Evolutionary conservation across 805 yeast species (phyloP), one percentile per base, ranked within the genome.

Genomic region (Candida manassasensis): DNA sequence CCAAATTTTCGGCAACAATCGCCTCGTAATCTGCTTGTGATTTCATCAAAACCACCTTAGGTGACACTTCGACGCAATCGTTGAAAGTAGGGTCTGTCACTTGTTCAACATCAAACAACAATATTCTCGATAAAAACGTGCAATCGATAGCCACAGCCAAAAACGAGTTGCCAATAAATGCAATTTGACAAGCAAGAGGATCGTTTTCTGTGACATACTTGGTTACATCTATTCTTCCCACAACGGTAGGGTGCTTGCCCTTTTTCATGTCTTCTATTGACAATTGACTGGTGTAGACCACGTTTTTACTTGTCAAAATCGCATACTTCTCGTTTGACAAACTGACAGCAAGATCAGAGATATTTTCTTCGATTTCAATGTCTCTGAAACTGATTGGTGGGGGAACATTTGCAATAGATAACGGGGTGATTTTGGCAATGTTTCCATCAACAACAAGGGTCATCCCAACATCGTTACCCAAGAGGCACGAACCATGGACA

Each of bases 301-400:
- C 53, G 29, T 44, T 47, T n/a, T 59, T 49, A 38, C 73, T 67
- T 1, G 82, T 70, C 25, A 83, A 56, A 0, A 77, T 70, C 0
- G 85, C 89, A 48, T 75, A 73, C 3, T 53, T 44, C 35, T 71
- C 74, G 54, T 83, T 86, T 8, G 76, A 64, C 34, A 70, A 57
- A 41, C 81, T 75, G 4, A 79, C 74, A 0, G 95, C 83, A 28
- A 76, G 73, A 49, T 83, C 86, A 14, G 69, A 55, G 6, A 87
- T 77, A 38, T 75, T 75, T 1, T 63, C 67, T 1, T 39, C 43
- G 9, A 78, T 61, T 7, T 71, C 75, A 34, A 86, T 57, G 32
- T 79, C 84, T 39, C 94, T 71, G 52, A 72, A 81, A 16, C 85
- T 73, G 53, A 86, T 77, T 28, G 99, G 99, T 1, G 99, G 99